Base-by-base conservation (phyloP, 768 basidiomycete genomes). In the Candolleomyces aberdarensis region DNA sequence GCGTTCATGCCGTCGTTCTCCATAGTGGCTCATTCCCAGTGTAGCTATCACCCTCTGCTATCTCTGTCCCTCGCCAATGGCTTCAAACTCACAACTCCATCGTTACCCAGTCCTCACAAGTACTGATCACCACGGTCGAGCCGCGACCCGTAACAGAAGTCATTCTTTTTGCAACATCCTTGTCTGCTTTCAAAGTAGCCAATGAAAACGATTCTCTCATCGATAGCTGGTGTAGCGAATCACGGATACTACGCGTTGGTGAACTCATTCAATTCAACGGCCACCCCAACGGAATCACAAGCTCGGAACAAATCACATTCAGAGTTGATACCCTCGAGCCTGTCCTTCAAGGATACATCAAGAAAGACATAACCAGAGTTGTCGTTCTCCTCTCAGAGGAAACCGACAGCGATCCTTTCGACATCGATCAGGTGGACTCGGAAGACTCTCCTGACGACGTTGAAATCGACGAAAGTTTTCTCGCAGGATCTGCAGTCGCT, bases 391-490 rank as follows among this genome's bases (percentile, higher is more conserved):
- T 74, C 26, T 69, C 70, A 20, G 58, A 57, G 20, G 65, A 73
- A 36, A 59, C 54, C 36, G 63, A 69, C 26, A 62, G 56, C 29
- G 57, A 59, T 53, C 36, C 36, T 36, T 40, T 8, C 59, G 60
- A 31, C 57, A 63, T 14, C 62, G 63, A 47, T 52, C 62, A 36
- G 11, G 11, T 50, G 17, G 52, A 62, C 44, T 7, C 53, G 17
- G 69, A 69, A 43, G 50, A 64, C 22, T 67, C 63, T 48, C 71
- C 67, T 9, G 85, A 86, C 36, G 68, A 64, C 17, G 70, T 91
- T 51, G 91, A 92, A 71, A 93, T 93, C 57, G 83, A 83, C 65
- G 87, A 92, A 67, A 80, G 74, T 17, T 93, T 93, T 71, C 78
- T 92, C 22, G 86, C 84, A 8, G 81, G 76, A 61, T 77, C 85